Conservation (phyloP, 805 yeast genomes). For the Scheffersomyces amazonensis region DNA sequence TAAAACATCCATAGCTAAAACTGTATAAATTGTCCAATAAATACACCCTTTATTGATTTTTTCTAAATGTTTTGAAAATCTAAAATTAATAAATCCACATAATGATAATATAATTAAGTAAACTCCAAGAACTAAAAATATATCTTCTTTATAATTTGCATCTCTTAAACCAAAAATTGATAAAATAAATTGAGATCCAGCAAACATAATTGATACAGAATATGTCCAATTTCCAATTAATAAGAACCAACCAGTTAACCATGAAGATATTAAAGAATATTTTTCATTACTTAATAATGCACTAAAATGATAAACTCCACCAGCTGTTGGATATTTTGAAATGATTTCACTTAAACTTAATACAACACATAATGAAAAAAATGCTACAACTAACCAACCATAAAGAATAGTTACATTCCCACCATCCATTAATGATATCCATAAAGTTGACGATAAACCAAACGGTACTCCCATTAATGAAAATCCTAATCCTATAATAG, state of each 20-base stretch:
- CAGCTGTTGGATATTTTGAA: constrained; percentile 74
- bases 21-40: constrained; percentile 73
- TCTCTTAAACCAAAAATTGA: constrained; percentile 64
- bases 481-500: constrained; percentile 76
- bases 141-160: constrained; percentile 55
- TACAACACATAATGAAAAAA: constrained; percentile 63
- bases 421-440: constrained; percentile 71
- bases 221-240: constrained; percentile 77
- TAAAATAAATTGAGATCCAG: constrained; percentile 72
- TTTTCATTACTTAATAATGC: constrained; percentile 62
- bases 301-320: constrained; percentile 74
- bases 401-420: constrained; percentile 72
- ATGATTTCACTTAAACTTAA: constrained; percentile 74
- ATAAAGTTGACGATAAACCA: constrained; percentile 71
- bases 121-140: constrained; percentile 52
- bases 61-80: constrained; percentile 59
- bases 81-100: constrained; percentile 63
- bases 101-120: constrained; percentile 54
- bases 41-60: constrained; percentile 64
- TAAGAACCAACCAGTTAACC: constrained; percentile 79
- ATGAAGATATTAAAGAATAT: constrained; percentile 57
- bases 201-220: constrained; percentile 69
- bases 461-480: constrained; percentile 81
- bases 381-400: constrained; percentile 69
- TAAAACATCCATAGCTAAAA: constrained; percentile 62